Conservation (phyloP, 495 filamentous ascomycete genomes). For the Penicillium silybi region DNA sequence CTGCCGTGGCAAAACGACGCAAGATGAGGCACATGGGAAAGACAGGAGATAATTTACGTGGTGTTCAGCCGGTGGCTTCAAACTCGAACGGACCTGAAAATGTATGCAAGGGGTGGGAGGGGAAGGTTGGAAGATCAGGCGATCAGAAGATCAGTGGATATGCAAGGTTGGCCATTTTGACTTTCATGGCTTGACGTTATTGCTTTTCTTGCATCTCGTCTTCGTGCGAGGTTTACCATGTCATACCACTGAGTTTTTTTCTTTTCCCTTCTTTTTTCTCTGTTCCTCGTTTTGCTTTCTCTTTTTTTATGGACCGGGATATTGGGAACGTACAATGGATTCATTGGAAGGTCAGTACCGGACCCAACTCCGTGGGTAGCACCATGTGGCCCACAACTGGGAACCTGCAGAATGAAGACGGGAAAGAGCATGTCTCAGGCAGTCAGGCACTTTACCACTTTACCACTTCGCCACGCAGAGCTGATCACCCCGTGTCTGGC, state of each 20-base stretch:
- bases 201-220: conserved; percentile 2
- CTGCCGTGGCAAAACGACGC: conserved; percentile 1
- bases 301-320: not conserved
- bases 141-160: conserved; percentile 18
- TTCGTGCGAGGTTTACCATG: not conserved
- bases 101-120: conserved; percentile 18
- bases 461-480: too few species aligned
- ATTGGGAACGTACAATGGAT: not conserved
- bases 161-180: conserved; percentile 8
- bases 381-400: conserved; percentile 18
- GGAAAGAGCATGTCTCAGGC: conserved; percentile 13
- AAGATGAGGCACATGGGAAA: conserved; percentile 22
- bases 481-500: not conserved
- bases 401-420: conserved; percentile 14
- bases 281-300: not conserved
- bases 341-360: not conserved
- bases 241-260: not conserved
- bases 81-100: conserved; percentile 12
- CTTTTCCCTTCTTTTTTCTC: not conserved
- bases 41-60: not conserved
- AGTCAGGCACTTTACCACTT: too few species aligned
- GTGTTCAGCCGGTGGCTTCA: conserved; percentile 4
- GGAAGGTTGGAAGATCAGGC: conserved; percentile 13
- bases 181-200: conserved; percentile 8
- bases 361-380: conserved; percentile 11